A percentile compares a stretch with the other conserved stretches of the same genome.
These are phyloP conservation scores for Wickerhamiella pararugosa DNA, from an alignment of 1,139 yeast genomes.

Conservation along the genomic window DNA sequence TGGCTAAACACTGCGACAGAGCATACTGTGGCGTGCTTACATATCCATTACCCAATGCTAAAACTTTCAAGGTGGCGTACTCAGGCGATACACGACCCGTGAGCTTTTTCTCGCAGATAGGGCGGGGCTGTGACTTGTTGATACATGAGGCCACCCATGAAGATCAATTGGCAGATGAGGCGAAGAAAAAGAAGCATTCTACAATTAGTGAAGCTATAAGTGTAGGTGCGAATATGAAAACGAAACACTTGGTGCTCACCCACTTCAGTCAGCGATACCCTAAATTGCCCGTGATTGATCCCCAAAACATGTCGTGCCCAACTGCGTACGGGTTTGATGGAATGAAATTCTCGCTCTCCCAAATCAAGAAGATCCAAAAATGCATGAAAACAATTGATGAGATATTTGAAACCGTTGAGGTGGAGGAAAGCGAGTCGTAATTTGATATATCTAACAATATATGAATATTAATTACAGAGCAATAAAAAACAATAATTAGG, in stretches of 20 bases:
- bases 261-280: slow-evolving; percentile 91
- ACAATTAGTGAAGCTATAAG: slow-evolving; percentile 77
- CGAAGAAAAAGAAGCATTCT: slow-evolving; percentile 70
- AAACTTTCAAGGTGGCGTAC: slow-evolving; percentile 56
- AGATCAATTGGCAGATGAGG: slow-evolving; percentile 66
- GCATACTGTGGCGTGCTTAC: slow-evolving; percentile 59
- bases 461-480: not conserved
- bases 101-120: slow-evolving; percentile 43
- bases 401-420: slow-evolving; percentile 16
- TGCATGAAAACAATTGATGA: slow-evolving; percentile 20
- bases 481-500: not conserved
- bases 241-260: slow-evolving; percentile 57
- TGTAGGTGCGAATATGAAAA: slow-evolving; percentile 57
- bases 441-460: not conserved
- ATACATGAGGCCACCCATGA: slow-evolving; percentile 92
- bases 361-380: slow-evolving; percentile 25
- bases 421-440: slow-evolving; percentile 1
- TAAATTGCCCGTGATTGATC: slow-evolving; percentile 36
- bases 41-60: slow-evolving; percentile 22
- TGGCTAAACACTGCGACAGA: slow-evolving; percentile 76
- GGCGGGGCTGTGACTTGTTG: slow-evolving; percentile 54
- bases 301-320: slow-evolving; percentile 5
- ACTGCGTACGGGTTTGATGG: slow-evolving; percentile 43
- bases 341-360: slow-evolving; percentile 34
- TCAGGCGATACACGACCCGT: slow-evolving; percentile 95